phyloP scores from a whole-genome alignment of 805 yeast genomes.

The Wickerhamomyces pijperi region DNA sequence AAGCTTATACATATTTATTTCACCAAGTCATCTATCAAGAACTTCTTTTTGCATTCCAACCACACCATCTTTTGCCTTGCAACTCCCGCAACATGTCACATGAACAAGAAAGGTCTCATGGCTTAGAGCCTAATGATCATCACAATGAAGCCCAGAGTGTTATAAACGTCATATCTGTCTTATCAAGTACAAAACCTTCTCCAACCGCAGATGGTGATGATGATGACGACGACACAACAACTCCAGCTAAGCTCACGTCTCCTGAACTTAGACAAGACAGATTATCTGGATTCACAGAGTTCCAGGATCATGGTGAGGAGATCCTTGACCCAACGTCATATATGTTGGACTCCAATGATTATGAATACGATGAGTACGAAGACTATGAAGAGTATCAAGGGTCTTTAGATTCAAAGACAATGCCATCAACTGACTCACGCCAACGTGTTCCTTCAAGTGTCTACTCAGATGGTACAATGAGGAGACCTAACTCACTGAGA shows the following conservation, averaged over 20 bases:
- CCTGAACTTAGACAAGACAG: not conserved
- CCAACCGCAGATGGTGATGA: not conserved
- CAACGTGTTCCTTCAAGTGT: not conserved
- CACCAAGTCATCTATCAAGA: too few relatives aligned
- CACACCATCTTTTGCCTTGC: too few relatives aligned
- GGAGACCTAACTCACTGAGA: not conserved
- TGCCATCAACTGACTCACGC: not conserved
- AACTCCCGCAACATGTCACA: not conserved
- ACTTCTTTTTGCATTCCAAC: too few relatives aligned
- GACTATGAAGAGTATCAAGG: not conserved
- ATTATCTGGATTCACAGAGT: slow-evolving; percentile 2
- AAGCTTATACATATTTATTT: too few relatives aligned
- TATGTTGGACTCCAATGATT: slow-evolving; percentile 3
- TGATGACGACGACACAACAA: not conserved
- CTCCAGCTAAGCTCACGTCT: not conserved
- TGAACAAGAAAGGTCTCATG: not conserved
- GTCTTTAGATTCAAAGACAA: not conserved
- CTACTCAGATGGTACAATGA: slow-evolving; percentile 1
- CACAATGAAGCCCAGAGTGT: not conserved
- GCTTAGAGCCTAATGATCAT: not conserved
- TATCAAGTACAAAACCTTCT: not conserved
- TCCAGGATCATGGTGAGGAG: not conserved
- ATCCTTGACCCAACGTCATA: slow-evolving; percentile 3
- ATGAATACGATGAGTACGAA: not conserved
- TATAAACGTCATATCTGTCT: not conserved